Base-by-base conservation (phyloP, 306 rosid species). In the Trifolium fragiferum region DNA sequence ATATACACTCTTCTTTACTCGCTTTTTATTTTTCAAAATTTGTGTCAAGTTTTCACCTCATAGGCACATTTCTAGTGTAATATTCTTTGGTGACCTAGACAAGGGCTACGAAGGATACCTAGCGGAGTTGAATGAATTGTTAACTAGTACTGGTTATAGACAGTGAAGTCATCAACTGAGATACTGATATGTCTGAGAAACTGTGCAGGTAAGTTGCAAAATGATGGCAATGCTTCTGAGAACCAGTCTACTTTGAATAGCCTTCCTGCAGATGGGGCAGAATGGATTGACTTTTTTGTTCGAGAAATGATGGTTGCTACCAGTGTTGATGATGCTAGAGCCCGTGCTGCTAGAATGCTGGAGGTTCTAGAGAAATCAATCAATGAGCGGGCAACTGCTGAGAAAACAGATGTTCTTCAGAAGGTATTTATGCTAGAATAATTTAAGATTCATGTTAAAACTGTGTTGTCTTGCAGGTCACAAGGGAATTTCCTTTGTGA, bases 271-370 rank as follows among this genome's bases (percentile, higher is more conserved):
- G 90, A 91, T 78, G 96, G 98, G 73, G 86, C 89, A 2, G 96
- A 90, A 81, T 91, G 98, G 98, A 89, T 92, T 41, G 93, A 91
- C 54, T 86, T 88, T 80, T 90, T 94, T 78, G 97, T 94, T 21
- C 84, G 84, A 78, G 97, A 94, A 81, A 88, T 94, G 90, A 83
- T 74, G 89, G 75, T 74, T 68, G 96, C 97, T 65, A 84, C 82
- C 38, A 90, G 86, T 75, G 77, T 92, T 80, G 97, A 90, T 47
- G 95, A 91, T 91, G 95, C 95, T 14, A 87, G 88, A 80, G 82
- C 80, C n/a, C 96, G 95, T 65, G 97, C 92, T 72, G 76, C 95
- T 46, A 87, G 89, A 83, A 85, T 88, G 73, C 84, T 94, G 70
- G 96, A 87, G 81, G 82, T 85, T 87, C 82, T 94, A 44, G 97